Percentiles rank a stretch among this genome's conserved stretches.
Conservation (phyloP, 257 asterid species). For the Primulina tabacum region DNA sequence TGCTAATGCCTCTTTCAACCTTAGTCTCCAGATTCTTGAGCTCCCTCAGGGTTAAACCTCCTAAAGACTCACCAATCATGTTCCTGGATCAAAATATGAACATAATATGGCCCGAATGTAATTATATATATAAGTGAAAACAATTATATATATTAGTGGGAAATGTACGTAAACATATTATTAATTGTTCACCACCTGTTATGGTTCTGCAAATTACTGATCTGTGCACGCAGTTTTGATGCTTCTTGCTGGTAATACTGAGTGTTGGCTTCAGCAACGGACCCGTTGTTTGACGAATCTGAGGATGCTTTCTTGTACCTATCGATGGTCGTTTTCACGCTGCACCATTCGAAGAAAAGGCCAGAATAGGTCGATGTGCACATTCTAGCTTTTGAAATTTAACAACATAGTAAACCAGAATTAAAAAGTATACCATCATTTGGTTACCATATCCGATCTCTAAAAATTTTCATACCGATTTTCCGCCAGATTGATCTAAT, state of each 20-base stretch:
- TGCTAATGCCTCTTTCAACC: constrained; percentile 69
- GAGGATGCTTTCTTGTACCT: constrained; percentile 93
- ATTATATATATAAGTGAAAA: not conserved
- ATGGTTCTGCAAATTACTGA: constrained; percentile 67
- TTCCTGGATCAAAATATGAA: constrained; percentile 39
- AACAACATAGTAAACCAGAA: no score
- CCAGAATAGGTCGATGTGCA: no score
- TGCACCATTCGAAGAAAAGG: constrained; percentile 23
- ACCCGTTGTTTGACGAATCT: constrained; percentile 64
- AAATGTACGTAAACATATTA: not conserved
- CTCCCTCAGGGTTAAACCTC: constrained; percentile 42
- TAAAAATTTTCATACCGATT: no score
- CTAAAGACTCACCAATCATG: constrained; percentile 75
- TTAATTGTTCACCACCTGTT: constrained; percentile 46
- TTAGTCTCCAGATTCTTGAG: constrained; percentile 68
- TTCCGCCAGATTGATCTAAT: no score
- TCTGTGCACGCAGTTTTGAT: constrained; percentile 66
- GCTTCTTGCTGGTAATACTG: constrained; percentile 98
- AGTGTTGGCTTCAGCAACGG: constrained; percentile 80
- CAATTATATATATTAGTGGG: not conserved
- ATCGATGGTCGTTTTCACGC: constrained; percentile 89
- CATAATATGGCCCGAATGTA: not conserved
- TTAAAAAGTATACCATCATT: no score
- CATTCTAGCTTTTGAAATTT: no score
- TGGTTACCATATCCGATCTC: no score